Evolutionary conservation across 139 green algal genomes (phyloP).

Genomic region (Deuterostichococcus epilithicus): DNA sequence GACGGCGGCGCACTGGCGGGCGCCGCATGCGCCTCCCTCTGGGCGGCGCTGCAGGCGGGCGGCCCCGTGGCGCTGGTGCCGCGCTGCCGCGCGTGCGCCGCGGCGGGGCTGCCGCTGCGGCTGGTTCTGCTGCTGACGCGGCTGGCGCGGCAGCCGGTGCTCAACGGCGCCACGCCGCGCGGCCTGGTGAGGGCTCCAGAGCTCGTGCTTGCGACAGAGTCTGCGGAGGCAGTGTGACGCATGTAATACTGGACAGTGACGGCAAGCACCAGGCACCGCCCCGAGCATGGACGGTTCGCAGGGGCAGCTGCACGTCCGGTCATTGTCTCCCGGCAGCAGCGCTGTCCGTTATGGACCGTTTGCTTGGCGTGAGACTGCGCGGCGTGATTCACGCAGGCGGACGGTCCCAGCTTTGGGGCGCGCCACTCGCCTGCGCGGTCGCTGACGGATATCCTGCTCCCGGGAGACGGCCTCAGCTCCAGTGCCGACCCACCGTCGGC

Average conservation of each 20-base stretch:
- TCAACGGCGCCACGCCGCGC: not conserved
- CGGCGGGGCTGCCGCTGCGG: conserved; percentile 7
- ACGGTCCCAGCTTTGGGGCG: not conserved
- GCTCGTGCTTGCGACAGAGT: too few relatives aligned
- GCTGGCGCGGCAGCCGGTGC: not conserved
- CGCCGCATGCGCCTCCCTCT: not conserved
- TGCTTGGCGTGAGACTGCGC: too few relatives aligned
- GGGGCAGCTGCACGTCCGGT: too few relatives aligned
- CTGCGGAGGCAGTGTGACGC: too few relatives aligned
- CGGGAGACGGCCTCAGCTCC: conserved; percentile 15
- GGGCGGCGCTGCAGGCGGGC: not conserved
- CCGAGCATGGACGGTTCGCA: too few relatives aligned
- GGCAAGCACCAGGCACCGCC: too few relatives aligned
- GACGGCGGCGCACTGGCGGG: not conserved
- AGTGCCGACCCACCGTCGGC: too few relatives aligned
- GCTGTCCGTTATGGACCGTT: too few relatives aligned
- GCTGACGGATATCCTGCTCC: conserved; percentile 1
- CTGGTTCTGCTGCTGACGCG: conserved; percentile 4
- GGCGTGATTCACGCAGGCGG: not conserved
- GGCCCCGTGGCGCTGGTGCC: not conserved
- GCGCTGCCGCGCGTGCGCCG: conserved; percentile 13
- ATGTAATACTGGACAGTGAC: too few relatives aligned
- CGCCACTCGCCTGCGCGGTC: not conserved
- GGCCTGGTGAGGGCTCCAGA: not conserved
- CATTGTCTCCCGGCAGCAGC: too few relatives aligned